Evolutionary conservation across 2,329 filamentous ascomycete genomes (phyloP).

Genomic region (Bipolaris cookei): DNA sequence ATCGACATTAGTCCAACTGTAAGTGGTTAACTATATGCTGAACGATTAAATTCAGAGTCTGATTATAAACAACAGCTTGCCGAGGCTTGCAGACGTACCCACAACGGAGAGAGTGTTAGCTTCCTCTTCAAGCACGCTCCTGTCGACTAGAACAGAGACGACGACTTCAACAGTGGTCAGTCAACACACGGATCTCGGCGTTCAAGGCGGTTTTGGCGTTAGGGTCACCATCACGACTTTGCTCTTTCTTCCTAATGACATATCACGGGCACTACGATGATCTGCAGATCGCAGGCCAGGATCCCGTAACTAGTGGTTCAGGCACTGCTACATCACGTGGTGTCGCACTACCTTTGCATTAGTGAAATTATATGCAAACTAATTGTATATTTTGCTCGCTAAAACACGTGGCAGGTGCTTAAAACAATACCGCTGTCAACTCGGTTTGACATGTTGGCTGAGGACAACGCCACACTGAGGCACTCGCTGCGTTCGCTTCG

Average conservation of each 20-base stretch:
- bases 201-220: slow-evolving; percentile 19
- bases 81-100: slow-evolving; percentile 74
- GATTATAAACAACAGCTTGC: slow-evolving; percentile 57
- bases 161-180: slow-evolving; percentile 14
- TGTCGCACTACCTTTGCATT: slow-evolving; percentile 24
- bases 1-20: slow-evolving; percentile 88
- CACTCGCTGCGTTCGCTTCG: slow-evolving; percentile 6
- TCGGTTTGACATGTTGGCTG: slow-evolving; percentile 22
- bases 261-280: slow-evolving; percentile 9
- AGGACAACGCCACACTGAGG: slow-evolving; percentile 8
- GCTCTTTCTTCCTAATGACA: slow-evolving; percentile 3
- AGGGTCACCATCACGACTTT: slow-evolving; percentile 12
- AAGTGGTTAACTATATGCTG: slow-evolving; percentile 31
- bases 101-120: slow-evolving; percentile 72
- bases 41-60: slow-evolving; percentile 10
- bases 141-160: slow-evolving; percentile 43
- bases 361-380: slow-evolving; percentile 20
- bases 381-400: slow-evolving; percentile 15
- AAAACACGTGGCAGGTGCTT: slow-evolving; percentile 20
- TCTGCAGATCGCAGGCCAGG: slow-evolving; percentile 16
- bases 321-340: slow-evolving; percentile 23
- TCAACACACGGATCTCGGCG: slow-evolving; percentile 22
- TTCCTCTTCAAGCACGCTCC: slow-evolving; percentile 74
- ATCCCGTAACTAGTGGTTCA: slow-evolving; percentile 18
- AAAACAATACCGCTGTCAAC: slow-evolving; percentile 29